Evolutionary conservation across 495 filamentous ascomycete genomes (phyloP).

Genomic region (Penicillium waksmanii): DNA sequence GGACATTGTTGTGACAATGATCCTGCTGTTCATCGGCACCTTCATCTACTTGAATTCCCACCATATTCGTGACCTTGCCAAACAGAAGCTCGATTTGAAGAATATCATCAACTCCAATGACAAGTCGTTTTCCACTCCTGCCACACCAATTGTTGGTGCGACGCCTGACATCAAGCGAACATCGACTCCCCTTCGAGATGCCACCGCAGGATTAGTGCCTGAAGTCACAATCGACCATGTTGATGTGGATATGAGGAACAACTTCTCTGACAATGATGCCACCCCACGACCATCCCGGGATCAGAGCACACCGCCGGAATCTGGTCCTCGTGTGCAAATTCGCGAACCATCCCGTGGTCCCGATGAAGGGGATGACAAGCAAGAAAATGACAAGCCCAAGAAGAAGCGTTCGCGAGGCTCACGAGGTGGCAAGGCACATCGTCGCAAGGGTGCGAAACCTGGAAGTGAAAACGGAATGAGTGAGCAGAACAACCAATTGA

Average conservation of each 20-base stretch:
- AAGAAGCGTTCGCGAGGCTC: conserved; percentile 74
- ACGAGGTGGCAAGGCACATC: conserved; percentile 77
- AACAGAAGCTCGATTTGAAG: conserved; percentile 57
- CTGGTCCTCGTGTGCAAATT: conserved; percentile 44
- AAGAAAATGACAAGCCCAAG: conserved; percentile 82
- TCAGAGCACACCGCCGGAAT: conserved; percentile 21
- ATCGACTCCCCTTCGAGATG: conserved; percentile 23
- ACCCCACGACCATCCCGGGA: conserved; percentile 34
- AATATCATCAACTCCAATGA: conserved; percentile 53
- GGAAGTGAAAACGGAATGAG: conserved; percentile 44
- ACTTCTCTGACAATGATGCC: conserved; percentile 25
- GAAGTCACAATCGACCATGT: conserved; percentile 43
- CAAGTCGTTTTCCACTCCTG: conserved; percentile 47
- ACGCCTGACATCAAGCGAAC: conserved; percentile 34
- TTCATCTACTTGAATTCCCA: conserved; percentile 58
- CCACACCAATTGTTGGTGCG: conserved; percentile 41
- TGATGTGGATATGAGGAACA: conserved; percentile 35
- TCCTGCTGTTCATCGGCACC: conserved; percentile 47
- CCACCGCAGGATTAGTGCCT: conserved; percentile 17
- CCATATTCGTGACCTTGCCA: conserved; percentile 50
- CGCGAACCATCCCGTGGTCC: conserved; percentile 47
- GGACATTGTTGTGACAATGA: conserved; percentile 53
- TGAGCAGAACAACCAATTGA: conserved; percentile 43
- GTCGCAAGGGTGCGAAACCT: conserved; percentile 58
- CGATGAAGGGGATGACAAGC: conserved; percentile 45